Conservation (phyloP, 2,329 filamentous ascomycete species). For the Fusarium liriodendri region DNA sequence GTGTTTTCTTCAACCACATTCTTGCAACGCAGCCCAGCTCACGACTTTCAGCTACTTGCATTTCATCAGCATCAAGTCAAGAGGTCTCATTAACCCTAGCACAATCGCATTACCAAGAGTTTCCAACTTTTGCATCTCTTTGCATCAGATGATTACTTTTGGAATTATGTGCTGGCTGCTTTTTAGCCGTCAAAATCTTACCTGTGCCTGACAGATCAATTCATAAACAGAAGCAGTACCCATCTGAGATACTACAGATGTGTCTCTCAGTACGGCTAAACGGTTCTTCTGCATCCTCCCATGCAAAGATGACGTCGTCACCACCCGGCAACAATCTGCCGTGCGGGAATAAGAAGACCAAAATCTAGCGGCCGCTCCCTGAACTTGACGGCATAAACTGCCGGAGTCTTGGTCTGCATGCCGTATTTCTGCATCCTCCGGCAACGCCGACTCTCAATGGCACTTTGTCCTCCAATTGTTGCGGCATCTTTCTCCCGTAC, state of each 20-base stretch:
- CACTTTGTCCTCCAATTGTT: background rate
- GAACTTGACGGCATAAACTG: background rate
- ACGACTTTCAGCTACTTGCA: too few relatives aligned
- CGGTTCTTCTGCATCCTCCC: background rate
- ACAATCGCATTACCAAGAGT: too few relatives aligned
- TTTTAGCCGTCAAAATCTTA: too few relatives aligned
- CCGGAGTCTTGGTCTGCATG: background rate
- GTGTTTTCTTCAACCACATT: too few relatives aligned
- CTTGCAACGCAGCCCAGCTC: too few relatives aligned
- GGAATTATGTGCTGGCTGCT: too few relatives aligned
- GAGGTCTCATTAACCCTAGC: too few relatives aligned
- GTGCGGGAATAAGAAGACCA: background rate
- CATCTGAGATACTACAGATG: background rate
- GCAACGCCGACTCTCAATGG: background rate
- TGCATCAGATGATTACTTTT: too few relatives aligned
- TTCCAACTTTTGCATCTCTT: too few relatives aligned
- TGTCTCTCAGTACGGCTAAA: background rate
- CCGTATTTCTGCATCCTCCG: background rate
- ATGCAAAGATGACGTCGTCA: background rate
- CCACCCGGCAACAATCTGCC: conserved; percentile 1
- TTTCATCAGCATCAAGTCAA: too few relatives aligned
- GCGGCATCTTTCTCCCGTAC: background rate
- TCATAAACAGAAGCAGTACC: too few relatives aligned
- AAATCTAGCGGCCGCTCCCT: background rate
- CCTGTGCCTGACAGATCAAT: too few relatives aligned